These are phyloP conservation scores for Lactarius sanguifluus DNA, from an alignment of 768 basidiomycete species.

Conservation along the genomic window DNA sequence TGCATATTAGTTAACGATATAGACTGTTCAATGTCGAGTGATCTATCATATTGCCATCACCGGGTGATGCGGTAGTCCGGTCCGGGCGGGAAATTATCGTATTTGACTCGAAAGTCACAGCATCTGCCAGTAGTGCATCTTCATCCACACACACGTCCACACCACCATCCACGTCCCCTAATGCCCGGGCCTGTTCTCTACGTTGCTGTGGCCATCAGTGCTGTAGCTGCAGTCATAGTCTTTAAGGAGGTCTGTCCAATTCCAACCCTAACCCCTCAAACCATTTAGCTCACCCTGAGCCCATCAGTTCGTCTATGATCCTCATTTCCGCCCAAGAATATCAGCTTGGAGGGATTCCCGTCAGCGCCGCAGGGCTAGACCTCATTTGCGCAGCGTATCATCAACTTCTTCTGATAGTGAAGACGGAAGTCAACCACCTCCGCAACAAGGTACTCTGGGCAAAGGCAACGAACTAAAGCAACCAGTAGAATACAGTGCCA, in stretches of 20 bases:
- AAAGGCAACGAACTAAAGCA: conserved; percentile 4
- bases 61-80: background rate
- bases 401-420: conserved; percentile 8
- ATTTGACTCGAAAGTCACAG: background rate
- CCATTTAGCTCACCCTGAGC: background rate
- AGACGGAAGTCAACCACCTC: conserved; percentile 1
- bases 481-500: conserved; percentile 6
- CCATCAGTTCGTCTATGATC: conserved; percentile 27
- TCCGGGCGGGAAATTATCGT: conserved; percentile 3
- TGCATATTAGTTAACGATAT: conserved; percentile 10
- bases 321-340: conserved; percentile 25
- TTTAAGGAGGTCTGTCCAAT: conserved; percentile 25
- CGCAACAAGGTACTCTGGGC: background rate
- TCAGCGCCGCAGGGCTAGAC: conserved; percentile 16
- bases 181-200: conserved; percentile 30
- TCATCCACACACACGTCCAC: background rate
- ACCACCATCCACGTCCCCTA: background rate
- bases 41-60: background rate
- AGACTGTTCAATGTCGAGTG: background rate
- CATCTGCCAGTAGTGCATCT: background rate
- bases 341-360: conserved; percentile 25
- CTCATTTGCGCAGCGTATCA: conserved; percentile 11
- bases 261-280: background rate
- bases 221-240: conserved; percentile 23
- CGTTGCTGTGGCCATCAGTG: conserved; percentile 26